A percentile compares a stretch with the other conserved stretches of the same genome.
Evolutionary conservation across 2,329 filamentous ascomycete species (phyloP).

Genomic region (Didymella segeticola): DNA sequence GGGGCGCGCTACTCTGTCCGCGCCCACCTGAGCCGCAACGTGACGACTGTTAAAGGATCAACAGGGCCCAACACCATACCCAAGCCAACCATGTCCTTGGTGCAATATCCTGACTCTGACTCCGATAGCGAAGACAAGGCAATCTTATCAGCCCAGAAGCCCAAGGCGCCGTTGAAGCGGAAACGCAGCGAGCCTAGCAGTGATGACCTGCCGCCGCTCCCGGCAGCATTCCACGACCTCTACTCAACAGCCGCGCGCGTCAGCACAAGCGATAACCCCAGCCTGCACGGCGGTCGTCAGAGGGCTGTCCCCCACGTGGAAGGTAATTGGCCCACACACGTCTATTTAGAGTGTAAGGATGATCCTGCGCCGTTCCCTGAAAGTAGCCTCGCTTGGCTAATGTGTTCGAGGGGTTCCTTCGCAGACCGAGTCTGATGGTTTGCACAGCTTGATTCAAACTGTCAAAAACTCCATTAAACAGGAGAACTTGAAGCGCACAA

Average conservation of each 20-base stretch:
- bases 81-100: conserved; percentile 41
- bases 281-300: conserved; percentile 83
- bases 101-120: conserved; percentile 61
- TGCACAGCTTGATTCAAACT: conserved; percentile 40
- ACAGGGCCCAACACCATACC: conserved; percentile 20
- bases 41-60: conserved; percentile 27
- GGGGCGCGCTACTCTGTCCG: conserved; percentile 18
- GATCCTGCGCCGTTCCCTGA: conserved; percentile 5
- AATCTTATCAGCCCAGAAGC: conserved; percentile 16
- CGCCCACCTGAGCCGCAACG: conserved; percentile 15
- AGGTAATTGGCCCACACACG: conserved; percentile 91
- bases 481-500: conserved; percentile 29
- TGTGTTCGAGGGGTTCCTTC: conserved; percentile 48
- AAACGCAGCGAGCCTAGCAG: conserved; percentile 33
- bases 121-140: conserved; percentile 53
- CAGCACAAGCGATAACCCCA: conserved; percentile 80
- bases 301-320: conserved; percentile 82
- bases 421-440: conserved; percentile 38
- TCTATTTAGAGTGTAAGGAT: conserved; percentile 90
- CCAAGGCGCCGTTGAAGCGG: conserved; percentile 36
- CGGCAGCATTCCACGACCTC: conserved; percentile 82
- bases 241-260: conserved; percentile 83
- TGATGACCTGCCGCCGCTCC: conserved; percentile 72
- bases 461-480: conserved; percentile 28
- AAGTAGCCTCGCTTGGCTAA: conserved; percentile 35